Evolutionary conservation across 768 basidiomycete species (phyloP), one percentile per base, ranked within the genome.

Genomic region (Termitomyces sp.): DNA sequence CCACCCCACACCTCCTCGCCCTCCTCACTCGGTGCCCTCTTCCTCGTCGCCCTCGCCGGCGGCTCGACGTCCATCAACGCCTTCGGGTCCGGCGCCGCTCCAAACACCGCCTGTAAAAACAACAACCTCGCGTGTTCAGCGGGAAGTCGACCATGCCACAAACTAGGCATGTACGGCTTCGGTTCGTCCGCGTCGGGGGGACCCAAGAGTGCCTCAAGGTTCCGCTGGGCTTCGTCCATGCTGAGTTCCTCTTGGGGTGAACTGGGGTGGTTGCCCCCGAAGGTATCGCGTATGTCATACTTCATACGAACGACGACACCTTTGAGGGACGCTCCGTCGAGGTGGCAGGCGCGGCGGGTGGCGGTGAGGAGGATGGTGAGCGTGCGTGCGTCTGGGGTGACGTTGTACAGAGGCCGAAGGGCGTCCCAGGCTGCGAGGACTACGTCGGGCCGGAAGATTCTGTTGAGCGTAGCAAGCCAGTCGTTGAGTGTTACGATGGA

Each of bases 351-450:
- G 18, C 78, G 72, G 3, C 84, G 74, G 1, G 87, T 85, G 1
- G 84, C 75, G 53, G 84, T 78, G 49, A 92, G 76, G 12, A 93
- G 65, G 54, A 86, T 73, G 45, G 77, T 75, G 53, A 93, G 78
- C 31, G 87, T 82, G 51, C 70, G 67, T 18, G 76, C 68, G 47
- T 87, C 81, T 0, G 86, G 86, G 3, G 72, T 67, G 0, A 86
- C 72, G 5, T 74, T 77, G 67, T 88, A 94, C 3, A 92, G 68
- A 0, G 69, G 64, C 4, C 73, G 72, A 70, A 90, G 81, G 26
- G 83, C 70, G n/a, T 86, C 83, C 87, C 88, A 93, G 1, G 92
- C 64, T 44, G 72, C 71, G 67, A 89, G 86, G 4, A 86, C 77
- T 7, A 79, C 71, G 62, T 89, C 87, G 0, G 87, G 86, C 3